These are phyloP conservation scores for Punica granatum DNA, from an alignment of 345 rosid genomes.

Conservation along the genomic window DNA sequence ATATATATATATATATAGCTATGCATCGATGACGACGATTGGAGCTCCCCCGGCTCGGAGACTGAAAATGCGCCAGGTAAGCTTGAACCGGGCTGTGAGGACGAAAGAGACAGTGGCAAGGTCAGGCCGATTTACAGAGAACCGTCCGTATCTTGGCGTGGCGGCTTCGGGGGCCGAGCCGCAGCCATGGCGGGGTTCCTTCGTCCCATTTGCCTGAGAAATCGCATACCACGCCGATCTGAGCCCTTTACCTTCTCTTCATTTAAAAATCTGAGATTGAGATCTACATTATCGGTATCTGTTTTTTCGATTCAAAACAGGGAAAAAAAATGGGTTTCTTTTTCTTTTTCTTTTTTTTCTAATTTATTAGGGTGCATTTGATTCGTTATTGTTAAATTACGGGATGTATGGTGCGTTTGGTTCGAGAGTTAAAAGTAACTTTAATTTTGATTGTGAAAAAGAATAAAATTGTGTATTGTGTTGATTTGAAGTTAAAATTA, in stretches of 20 bases:
- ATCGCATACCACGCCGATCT: not conserved
- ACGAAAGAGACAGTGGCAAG: not conserved
- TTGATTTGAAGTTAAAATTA: too few relatives aligned
- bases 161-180: not conserved
- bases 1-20: not conserved
- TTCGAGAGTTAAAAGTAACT: too few relatives aligned
- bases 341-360: not conserved
- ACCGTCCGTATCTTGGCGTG: slow-evolving; percentile 6
- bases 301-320: too few relatives aligned
- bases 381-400: too few relatives aligned
- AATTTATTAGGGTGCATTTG: too few relatives aligned
- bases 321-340: too few relatives aligned
- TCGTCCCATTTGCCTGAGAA: not conserved
- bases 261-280: not conserved
- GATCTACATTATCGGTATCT: too few relatives aligned
- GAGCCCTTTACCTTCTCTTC: not conserved
- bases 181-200: slow-evolving; percentile 10
- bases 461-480: too few relatives aligned
- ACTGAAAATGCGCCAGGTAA: not conserved
- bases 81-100: slow-evolving; percentile 1
- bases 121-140: not conserved
- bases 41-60: not conserved
- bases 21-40: not conserved
- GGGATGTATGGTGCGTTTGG: too few relatives aligned
- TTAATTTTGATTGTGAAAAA: too few relatives aligned